These are phyloP conservation scores for Pisolithus microcarpus DNA, from an alignment of 768 basidiomycete species.

Conservation along the genomic window DNA sequence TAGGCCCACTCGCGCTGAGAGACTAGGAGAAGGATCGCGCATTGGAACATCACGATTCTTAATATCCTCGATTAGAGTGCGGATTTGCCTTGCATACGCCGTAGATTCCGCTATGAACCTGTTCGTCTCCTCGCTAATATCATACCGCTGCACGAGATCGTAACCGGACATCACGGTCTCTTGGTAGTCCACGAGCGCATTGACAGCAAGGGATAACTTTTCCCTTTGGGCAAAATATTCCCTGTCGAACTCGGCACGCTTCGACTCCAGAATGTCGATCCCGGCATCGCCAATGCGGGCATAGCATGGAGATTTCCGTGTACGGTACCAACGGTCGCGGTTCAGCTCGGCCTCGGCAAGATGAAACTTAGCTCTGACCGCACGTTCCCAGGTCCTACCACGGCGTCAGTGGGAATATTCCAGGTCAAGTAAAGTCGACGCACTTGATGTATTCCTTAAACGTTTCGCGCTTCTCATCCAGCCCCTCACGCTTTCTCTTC, in stretches of 20 bases:
- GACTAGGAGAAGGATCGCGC: not conserved
- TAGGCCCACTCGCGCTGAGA: not conserved
- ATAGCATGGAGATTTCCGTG: conserved; percentile 24
- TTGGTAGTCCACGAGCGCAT: conserved; percentile 17
- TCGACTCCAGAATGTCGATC: conserved; percentile 21
- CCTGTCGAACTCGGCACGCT: conserved; percentile 23
- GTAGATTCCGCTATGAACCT: conserved; percentile 21
- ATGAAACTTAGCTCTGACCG: conserved; percentile 19
- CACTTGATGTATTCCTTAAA: conserved; percentile 28
- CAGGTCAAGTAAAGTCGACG: not conserved
- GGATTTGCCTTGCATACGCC: conserved; percentile 18
- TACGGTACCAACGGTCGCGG: conserved; percentile 22
- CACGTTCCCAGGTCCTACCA: conserved; percentile 24
- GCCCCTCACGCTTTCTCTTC: conserved; percentile 22
- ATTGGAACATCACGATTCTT: conserved; percentile 6
- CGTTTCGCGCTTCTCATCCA: conserved; percentile 17
- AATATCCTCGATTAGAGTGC: conserved; percentile 17
- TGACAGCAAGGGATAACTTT: conserved; percentile 19
- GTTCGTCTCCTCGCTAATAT: conserved; percentile 14
- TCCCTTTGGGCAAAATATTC: conserved; percentile 17
- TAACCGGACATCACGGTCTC: conserved; percentile 16
- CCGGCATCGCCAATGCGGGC: conserved; percentile 25
- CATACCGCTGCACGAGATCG: conserved; percentile 23
- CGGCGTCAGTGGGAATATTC: not conserved
- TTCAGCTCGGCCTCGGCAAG: conserved; percentile 24